These are phyloP conservation scores for Atractiella rhizophila DNA, from an alignment of 768 basidiomycete species.

Conservation along the genomic window DNA sequence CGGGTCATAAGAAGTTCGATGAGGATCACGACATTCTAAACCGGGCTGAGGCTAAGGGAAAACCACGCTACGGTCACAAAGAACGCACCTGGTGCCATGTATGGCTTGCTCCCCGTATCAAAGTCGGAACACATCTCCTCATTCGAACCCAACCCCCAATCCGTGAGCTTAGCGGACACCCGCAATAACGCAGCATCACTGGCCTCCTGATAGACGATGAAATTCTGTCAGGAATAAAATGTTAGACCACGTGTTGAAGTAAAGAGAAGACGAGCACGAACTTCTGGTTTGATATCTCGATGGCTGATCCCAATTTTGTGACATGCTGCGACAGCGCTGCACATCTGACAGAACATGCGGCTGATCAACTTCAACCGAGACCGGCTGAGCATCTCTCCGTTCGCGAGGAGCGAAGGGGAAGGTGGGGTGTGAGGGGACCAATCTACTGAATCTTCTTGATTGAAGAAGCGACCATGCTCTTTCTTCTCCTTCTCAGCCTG, in stretches of 20 bases:
- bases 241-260: too few species aligned
- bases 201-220: slow-evolving; percentile 21
- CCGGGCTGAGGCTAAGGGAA: not conserved
- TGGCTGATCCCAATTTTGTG: slow-evolving; percentile 78
- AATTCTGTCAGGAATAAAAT: slow-evolving; percentile 10
- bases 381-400: slow-evolving; percentile 48
- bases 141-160: slow-evolving; percentile 83
- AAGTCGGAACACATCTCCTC: slow-evolving; percentile 77
- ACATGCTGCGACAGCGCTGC: slow-evolving; percentile 82
- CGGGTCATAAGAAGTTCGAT: slow-evolving; percentile 77
- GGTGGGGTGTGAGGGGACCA: slow-evolving; percentile 39
- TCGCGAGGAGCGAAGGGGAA: slow-evolving; percentile 72
- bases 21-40: slow-evolving; percentile 88
- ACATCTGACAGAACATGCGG: slow-evolving; percentile 98
- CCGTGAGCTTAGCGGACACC: slow-evolving; percentile 84
- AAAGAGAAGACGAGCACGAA: not conserved
- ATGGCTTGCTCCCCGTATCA: slow-evolving; percentile 94
- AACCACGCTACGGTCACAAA: not conserved
- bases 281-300: slow-evolving; percentile 91
- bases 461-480: not conserved
- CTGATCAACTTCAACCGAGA: slow-evolving; percentile 76
- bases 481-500: slow-evolving; percentile 44
- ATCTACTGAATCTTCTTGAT: not conserved
- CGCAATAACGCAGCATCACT: slow-evolving; percentile 6
- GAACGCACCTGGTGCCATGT: slow-evolving; percentile 79